Evolutionary conservation across 352 stramenopile genomes (phyloP), one percentile per base, ranked within the genome.

Genomic region (Lagenidium sp.): DNA sequence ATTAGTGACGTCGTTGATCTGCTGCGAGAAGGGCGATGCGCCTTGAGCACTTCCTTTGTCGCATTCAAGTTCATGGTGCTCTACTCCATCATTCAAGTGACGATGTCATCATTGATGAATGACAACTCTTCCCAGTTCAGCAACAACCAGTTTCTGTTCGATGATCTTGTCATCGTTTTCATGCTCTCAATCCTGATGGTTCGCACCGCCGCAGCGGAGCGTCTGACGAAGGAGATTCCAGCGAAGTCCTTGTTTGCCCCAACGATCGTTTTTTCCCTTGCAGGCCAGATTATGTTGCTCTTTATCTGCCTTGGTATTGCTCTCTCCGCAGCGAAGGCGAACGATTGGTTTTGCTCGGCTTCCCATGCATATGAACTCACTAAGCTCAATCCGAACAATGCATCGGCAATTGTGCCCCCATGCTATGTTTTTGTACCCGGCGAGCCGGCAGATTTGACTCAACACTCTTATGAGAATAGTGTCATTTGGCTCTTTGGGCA

Each of bases 61-160:
- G 64, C 67, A 4, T 97, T 96, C 63, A 90, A 94, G 41, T 97
- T 82, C 55, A 92, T 95, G 76, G 85, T 97, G 35, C 69, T 96
- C 36, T 97, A 96, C 65, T 85, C 83, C 36, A 78, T 95, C 53
- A 74, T 95, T 26, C 79, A 94, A 54, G 67, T 88, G 15, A 84
- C 72, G 11, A 53, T 86, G 53, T 62, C 74, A 26, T 68, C 72
- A 21, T 50, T 80, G 5, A 77, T 87, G 71, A 80, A 78, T 47
- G 63, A 75, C 36, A 47, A 71, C 29, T 36, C 65, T 30, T 81
- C 74, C 13, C 66, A 83, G 50, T 82, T 89, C 63, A 84, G 71
- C 55, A 78, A 83, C 59, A 68, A 65, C 28, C 77, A 90, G 57
- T 87, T 83, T 50, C 65, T 90, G 15, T 90, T 84, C 18, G 77